These are phyloP conservation scores for Monocercomonoides exilis DNA, from an alignment of 78 protist species.

Conservation along the genomic window DNA sequence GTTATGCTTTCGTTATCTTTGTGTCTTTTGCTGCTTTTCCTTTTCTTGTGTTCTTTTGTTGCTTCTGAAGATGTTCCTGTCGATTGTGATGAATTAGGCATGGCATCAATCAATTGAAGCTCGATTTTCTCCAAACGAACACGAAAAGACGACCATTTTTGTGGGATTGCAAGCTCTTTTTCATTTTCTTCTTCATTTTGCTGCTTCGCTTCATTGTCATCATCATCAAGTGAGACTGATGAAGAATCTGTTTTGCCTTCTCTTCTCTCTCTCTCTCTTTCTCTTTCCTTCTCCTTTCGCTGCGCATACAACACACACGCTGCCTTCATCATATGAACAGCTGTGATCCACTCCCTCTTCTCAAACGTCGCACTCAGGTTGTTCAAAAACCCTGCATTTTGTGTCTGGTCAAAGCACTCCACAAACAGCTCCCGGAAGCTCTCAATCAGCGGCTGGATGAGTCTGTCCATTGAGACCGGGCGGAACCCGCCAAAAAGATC, in stretches of 20 bases:
- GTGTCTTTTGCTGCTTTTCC: background rate
- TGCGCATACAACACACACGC: background rate
- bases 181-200: constrained; percentile 45
- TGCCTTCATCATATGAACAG: constrained; percentile 15
- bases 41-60: constrained; percentile 30
- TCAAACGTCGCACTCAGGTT: background rate
- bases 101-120: background rate
- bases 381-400: constrained; percentile 27
- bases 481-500: constrained; percentile 96
- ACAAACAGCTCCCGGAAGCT: constrained; percentile 31
- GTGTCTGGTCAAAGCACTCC: constrained; percentile 14
- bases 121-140: background rate
- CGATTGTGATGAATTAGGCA: constrained; percentile 10
- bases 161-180: background rate
- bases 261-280: background rate
- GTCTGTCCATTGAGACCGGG: constrained; percentile 75
- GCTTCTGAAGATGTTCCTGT: constrained; percentile 22
- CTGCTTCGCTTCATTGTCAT: background rate
- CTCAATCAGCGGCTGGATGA: constrained; percentile 43
- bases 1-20: background rate
- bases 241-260: background rate
- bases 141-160: background rate
- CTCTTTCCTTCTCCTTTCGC: background rate
- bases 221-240: background rate
- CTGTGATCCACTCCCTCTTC: constrained; percentile 2